These are phyloP conservation scores for Aspergillus sp. DNA, from an alignment of 2,329 filamentous ascomycete species.

Conservation along the genomic window DNA sequence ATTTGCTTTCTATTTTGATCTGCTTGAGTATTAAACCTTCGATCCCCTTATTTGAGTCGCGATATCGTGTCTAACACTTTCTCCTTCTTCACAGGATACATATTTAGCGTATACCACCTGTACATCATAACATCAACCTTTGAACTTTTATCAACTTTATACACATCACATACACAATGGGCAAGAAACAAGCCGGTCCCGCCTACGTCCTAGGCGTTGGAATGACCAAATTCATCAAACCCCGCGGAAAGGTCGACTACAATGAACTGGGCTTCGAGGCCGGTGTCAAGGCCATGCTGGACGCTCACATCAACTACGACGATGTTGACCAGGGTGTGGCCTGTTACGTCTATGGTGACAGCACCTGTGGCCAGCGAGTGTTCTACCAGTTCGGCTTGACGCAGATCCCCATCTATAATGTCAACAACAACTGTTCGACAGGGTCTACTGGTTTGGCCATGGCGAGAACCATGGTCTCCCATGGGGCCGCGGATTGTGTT, in stretches of 20 bases:
- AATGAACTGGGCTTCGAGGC: constrained; percentile 92
- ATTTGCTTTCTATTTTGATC: too few species aligned
- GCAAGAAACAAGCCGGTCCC: constrained; percentile 47
- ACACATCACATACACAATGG: constrained; percentile 37
- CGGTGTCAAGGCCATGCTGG: constrained; percentile 76
- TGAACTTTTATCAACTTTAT: too few species aligned
- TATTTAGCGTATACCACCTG: too few species aligned
- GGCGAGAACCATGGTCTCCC: constrained; percentile 71
- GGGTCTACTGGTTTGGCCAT: constrained; percentile 88
- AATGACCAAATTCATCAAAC: constrained; percentile 99
- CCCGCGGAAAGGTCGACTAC: constrained; percentile 88
- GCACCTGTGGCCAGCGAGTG: constrained; percentile 88
- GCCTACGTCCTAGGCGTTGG: constrained; percentile 93
- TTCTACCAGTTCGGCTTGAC: constrained; percentile 99
- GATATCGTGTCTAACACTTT: too few species aligned
- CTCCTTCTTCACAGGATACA: too few species aligned
- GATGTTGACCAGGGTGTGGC: constrained; percentile 91
- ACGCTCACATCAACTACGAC: constrained; percentile 83
- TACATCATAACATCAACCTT: too few species aligned
- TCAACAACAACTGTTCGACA: constrained; percentile 98
- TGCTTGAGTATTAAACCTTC: too few species aligned
- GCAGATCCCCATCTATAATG: constrained; percentile 91
- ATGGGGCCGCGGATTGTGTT: constrained; percentile 80
- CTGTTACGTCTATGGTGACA: constrained; percentile 98
- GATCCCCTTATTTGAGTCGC: too few species aligned